phyloP scores from a whole-genome alignment of 1,139 yeast species.

The Nakaseomyces glabratus region DNA sequence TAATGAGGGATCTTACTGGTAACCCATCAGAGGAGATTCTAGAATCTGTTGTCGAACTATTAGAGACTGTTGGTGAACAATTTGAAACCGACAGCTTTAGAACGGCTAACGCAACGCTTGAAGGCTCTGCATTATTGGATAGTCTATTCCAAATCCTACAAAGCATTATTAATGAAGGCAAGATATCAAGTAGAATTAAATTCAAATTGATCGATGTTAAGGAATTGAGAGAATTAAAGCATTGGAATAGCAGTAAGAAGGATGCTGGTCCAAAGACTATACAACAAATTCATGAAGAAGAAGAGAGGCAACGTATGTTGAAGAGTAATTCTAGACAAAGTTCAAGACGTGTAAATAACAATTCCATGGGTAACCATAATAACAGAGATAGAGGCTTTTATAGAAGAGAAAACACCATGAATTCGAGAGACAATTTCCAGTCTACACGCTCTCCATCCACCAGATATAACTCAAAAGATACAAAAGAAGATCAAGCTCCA shows the following conservation, averaged over 20 bases:
- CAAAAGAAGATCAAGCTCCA: conserved; percentile 24
- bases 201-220: conserved; percentile 84
- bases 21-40: conserved; percentile 85
- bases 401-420: conserved; percentile 18
- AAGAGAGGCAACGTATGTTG: conserved; percentile 43
- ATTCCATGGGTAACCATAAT: conserved; percentile 7
- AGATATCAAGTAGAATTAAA: conserved; percentile 68
- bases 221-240: conserved; percentile 53
- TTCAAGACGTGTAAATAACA: conserved; percentile 25
- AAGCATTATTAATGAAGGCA: conserved; percentile 45
- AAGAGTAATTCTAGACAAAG: conserved; percentile 24
- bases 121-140: conserved; percentile 40
- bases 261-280: conserved; percentile 89
- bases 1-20: conserved; percentile 47
- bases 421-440: conserved; percentile 25
- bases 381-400: conserved; percentile 16
- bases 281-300: conserved; percentile 76
- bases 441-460: conserved; percentile 27
- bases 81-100: conserved; percentile 42
- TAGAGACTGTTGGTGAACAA: conserved; percentile 76
- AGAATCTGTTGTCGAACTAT: conserved; percentile 79
- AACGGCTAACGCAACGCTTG: conserved; percentile 23
- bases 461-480: conserved; percentile 22
- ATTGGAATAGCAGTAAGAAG: conserved; percentile 38
- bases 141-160: conserved; percentile 54